Conservation (phyloP, 257 asterid species). For the Solanum sejunctum region DNA sequence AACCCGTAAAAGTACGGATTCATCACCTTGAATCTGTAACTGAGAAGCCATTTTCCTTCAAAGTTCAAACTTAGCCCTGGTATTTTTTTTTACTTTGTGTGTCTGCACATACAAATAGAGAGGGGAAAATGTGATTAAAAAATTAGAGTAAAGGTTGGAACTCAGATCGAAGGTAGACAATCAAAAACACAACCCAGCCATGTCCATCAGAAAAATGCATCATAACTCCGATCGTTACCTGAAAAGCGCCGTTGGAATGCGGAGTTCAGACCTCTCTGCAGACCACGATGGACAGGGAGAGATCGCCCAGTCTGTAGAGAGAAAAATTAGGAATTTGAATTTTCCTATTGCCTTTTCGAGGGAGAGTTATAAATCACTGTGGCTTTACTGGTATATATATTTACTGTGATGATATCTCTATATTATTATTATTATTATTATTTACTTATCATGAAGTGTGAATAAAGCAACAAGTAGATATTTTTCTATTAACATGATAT, state of each 20-base stretch:
- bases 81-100: background rate
- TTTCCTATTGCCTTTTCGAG: background rate
- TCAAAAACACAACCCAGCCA: background rate
- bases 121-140: background rate
- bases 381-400: background rate
- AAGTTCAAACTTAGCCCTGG: background rate
- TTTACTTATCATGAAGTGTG: too few relatives aligned
- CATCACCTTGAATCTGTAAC: slow-evolving; percentile 64
- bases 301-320: background rate
- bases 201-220: background rate
- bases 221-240: background rate
- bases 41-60: slow-evolving; percentile 35
- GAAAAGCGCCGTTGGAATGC: background rate
- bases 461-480: too few relatives aligned
- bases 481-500: too few relatives aligned
- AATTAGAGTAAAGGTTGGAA: background rate
- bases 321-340: background rate
- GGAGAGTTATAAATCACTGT: background rate
- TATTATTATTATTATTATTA: too few relatives aligned
- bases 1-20: slow-evolving; percentile 50
- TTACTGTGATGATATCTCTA: too few relatives aligned
- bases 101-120: background rate
- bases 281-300: background rate
- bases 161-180: background rate
- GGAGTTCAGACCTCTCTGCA: background rate